Evolutionary conservation across 192 early-diverging fungal genomes (phyloP).

Genomic region (Rhizophagus clarus): DNA sequence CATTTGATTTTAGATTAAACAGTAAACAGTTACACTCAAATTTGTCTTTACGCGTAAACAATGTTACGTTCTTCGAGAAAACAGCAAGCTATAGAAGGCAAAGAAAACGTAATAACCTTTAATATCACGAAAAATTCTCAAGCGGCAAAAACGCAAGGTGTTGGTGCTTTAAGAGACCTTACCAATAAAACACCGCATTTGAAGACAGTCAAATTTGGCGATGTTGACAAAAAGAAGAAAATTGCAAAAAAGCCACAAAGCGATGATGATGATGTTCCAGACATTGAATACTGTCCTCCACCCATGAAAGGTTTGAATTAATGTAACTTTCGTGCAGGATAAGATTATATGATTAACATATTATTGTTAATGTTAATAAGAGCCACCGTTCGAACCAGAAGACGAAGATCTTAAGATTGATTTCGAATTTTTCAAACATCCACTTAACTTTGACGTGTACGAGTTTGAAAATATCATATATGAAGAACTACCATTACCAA

Average conservation of each 20-base stretch:
- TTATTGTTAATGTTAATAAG: background rate
- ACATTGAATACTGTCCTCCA: slow-evolving; percentile 22
- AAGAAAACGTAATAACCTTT: too few relatives aligned
- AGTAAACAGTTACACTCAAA: too few relatives aligned
- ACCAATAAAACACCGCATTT: background rate
- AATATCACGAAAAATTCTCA: too few relatives aligned
- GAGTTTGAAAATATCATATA: slow-evolving; percentile 21
- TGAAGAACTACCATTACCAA: background rate
- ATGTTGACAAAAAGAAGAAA: background rate
- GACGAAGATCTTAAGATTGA: slow-evolving; percentile 19
- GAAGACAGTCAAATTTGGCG: background rate
- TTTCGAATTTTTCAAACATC: slow-evolving; percentile 6
- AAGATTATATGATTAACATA: background rate
- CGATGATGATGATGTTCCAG: background rate
- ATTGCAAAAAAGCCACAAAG: background rate
- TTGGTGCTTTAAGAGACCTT: background rate
- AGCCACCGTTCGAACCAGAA: slow-evolving; percentile 9
- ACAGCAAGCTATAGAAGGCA: too few relatives aligned
- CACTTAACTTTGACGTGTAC: background rate
- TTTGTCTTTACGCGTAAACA: too few relatives aligned
- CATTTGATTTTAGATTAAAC: too few relatives aligned
- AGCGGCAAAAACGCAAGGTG: background rate
- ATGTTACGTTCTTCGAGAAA: too few relatives aligned
- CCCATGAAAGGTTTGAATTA: background rate
- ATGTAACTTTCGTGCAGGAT: background rate